These are phyloP conservation scores for Rhynchospora pubera DNA, from an alignment of 176 grass and related monocot genomes.

Conservation along the genomic window DNA sequence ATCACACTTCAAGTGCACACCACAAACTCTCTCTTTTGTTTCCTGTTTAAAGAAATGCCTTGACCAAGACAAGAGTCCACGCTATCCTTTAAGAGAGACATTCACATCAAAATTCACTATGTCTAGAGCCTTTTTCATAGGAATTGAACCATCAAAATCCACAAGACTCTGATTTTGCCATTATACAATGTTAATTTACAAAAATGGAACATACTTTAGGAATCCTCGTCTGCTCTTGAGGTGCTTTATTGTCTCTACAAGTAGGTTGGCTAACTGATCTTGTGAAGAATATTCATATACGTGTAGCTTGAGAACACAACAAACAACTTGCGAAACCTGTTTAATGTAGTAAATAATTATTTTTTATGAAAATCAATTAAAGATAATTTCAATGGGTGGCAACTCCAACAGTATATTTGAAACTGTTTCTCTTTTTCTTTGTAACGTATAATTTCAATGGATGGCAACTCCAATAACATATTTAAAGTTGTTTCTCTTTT, in stretches of 20 bases:
- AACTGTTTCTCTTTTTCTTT: too few relatives aligned
- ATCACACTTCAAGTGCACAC: too few relatives aligned
- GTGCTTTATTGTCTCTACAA: not conserved
- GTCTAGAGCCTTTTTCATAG: not conserved
- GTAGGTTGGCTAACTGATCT: conserved; percentile 12
- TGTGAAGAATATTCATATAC: conserved; percentile 15
- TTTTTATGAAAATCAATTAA: not conserved
- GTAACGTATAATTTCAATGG: not conserved
- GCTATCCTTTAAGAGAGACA: too few relatives aligned
- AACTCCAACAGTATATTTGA: not conserved
- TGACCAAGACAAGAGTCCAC: too few relatives aligned
- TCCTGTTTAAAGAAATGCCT: too few relatives aligned
- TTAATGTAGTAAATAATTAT: not conserved
- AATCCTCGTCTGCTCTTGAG: not conserved
- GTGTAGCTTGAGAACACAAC: conserved; percentile 20
- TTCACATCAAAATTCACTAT: not conserved
- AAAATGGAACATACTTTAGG: not conserved
- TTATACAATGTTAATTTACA: not conserved
- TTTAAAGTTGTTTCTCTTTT: not conserved
- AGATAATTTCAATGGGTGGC: not conserved
- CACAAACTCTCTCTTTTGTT: too few relatives aligned
- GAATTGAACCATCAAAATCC: not conserved
- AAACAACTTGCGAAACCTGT: conserved; percentile 21
- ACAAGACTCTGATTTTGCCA: not conserved
- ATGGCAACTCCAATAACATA: not conserved